Conservation (phyloP, 2,329 filamentous ascomycete genomes). For the Sporothrix euskadiensis region DNA sequence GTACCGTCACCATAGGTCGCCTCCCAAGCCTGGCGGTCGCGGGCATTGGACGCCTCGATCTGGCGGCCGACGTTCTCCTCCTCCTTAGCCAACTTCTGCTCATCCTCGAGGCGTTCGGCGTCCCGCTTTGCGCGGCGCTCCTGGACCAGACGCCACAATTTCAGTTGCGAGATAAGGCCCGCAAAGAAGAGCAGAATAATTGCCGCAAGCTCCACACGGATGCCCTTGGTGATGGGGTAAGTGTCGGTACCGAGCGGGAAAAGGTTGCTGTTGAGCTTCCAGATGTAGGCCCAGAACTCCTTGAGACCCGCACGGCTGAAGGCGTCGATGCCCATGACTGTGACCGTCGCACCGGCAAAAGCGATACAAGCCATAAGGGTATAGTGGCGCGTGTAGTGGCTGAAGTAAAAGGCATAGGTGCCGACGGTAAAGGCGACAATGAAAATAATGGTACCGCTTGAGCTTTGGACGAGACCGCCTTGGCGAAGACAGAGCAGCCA, state of each 20-base stretch:
- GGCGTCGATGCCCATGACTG: slow-evolving; percentile 85
- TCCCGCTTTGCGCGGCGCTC: slow-evolving; percentile 58
- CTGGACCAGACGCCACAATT: slow-evolving; percentile 79
- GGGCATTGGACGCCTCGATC: slow-evolving; percentile 61
- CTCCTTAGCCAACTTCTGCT: slow-evolving; percentile 58
- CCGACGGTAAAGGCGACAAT: slow-evolving; percentile 70
- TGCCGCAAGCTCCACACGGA: slow-evolving; percentile 78
- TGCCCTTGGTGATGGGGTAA: slow-evolving; percentile 83
- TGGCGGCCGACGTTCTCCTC: slow-evolving; percentile 71
- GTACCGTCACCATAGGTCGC: slow-evolving; percentile 66
- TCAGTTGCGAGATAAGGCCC: slow-evolving; percentile 81
- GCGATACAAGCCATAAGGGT: slow-evolving; percentile 74
- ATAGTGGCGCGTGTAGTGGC: slow-evolving; percentile 73
- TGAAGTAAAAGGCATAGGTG: slow-evolving; percentile 75
- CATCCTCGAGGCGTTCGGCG: slow-evolving; percentile 51
- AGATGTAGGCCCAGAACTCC: slow-evolving; percentile 94
- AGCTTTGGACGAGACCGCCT: slow-evolving; percentile 69
- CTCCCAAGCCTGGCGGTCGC: slow-evolving; percentile 73
- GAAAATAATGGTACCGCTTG: slow-evolving; percentile 67
- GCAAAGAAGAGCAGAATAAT: slow-evolving; percentile 72
- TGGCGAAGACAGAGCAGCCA: slow-evolving; percentile 80
- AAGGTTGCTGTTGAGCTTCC: slow-evolving; percentile 74
- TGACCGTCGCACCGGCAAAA: slow-evolving; percentile 76
- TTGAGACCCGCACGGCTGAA: slow-evolving; percentile 88
- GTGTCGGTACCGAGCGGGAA: slow-evolving; percentile 76